Percentiles rank a stretch among this genome's conserved stretches.
Conservation (phyloP, 2,329 filamentous ascomycete species). For the Neonectria ditissima region DNA sequence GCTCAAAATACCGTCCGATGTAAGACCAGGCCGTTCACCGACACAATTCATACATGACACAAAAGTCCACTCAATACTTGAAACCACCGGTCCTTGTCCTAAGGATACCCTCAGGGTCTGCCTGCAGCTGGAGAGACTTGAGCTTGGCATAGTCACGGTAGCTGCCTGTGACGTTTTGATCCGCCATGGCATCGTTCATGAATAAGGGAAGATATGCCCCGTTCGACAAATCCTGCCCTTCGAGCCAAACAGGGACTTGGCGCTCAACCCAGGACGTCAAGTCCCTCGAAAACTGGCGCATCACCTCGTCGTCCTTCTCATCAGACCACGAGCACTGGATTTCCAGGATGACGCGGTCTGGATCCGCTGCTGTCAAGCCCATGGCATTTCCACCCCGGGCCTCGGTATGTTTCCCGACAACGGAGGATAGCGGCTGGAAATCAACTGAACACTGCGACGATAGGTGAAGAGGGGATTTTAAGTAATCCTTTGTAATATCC, state of each 20-base stretch:
- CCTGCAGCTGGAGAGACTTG: conserved; percentile 46
- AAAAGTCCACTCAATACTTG: conserved; percentile 8
- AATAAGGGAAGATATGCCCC: conserved; percentile 45
- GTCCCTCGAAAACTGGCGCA: conserved; percentile 30
- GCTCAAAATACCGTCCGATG: background rate
- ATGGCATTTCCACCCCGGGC: conserved; percentile 43
- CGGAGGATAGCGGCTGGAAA: conserved; percentile 48
- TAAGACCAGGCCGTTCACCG: too few relatives aligned
- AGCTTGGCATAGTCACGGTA: conserved; percentile 47
- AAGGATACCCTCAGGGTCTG: conserved; percentile 42
- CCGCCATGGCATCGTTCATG: conserved; percentile 52
- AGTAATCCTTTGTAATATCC: conserved; percentile 41
- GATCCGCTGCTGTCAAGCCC: conserved; percentile 37
- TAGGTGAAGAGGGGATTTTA: conserved; percentile 38
- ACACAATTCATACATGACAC: too few relatives aligned
- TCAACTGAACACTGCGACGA: conserved; percentile 45
- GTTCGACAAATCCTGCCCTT: background rate
- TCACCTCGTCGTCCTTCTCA: conserved; percentile 35
- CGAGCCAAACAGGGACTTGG: conserved; percentile 40
- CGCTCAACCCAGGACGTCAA: conserved; percentile 37
- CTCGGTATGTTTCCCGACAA: conserved; percentile 40
- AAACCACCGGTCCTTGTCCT: conserved; percentile 14
- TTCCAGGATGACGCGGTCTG: conserved; percentile 40
- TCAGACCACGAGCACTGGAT: conserved; percentile 42
- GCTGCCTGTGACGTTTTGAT: conserved; percentile 47